These are phyloP conservation scores for Boletellus ananas DNA, from an alignment of 768 basidiomycete genomes.

Conservation along the genomic window DNA sequence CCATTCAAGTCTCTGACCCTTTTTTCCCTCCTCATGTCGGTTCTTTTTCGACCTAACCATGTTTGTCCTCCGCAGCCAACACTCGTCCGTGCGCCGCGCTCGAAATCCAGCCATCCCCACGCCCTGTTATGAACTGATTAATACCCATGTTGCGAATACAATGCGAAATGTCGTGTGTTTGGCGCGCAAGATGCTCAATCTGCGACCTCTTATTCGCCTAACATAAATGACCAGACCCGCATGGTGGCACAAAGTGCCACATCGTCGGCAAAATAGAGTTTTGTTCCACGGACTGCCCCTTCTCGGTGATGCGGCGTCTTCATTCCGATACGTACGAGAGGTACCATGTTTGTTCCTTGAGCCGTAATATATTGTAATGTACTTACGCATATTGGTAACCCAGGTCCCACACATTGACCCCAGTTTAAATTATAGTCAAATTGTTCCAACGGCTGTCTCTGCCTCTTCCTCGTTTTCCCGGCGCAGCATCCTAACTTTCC, in stretches of 20 bases:
- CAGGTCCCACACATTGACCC: conserved; percentile 2
- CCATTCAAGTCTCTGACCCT: conserved; percentile 79
- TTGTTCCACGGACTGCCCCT: not conserved
- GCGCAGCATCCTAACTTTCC: not conserved
- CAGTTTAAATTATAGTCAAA: conserved; percentile 19
- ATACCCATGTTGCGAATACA: conserved; percentile 16
- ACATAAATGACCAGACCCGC: not conserved
- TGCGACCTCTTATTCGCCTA: not conserved
- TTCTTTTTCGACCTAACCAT: conserved; percentile 14
- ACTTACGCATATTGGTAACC: conserved; percentile 13
- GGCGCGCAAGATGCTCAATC: not conserved
- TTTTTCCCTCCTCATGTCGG: not conserved
- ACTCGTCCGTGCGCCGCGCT: not conserved
- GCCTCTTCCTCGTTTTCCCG: not conserved
- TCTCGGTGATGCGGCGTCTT: conserved; percentile 18
- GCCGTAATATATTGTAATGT: conserved; percentile 18
- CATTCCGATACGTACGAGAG: conserved; percentile 12
- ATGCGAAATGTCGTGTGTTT: conserved; percentile 5
- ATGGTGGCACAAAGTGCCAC: not conserved
- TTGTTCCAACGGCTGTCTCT: not conserved
- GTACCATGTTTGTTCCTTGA: conserved; percentile 7
- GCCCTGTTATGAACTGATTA: conserved; percentile 5
- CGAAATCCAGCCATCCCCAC: not conserved
- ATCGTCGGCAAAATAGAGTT: conserved; percentile 4
- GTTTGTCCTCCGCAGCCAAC: conserved; percentile 2